Evolutionary conservation across 805 yeast species (phyloP), one percentile per base, ranked within the genome.

Genomic region (Barnettozyma sucrosica): DNA sequence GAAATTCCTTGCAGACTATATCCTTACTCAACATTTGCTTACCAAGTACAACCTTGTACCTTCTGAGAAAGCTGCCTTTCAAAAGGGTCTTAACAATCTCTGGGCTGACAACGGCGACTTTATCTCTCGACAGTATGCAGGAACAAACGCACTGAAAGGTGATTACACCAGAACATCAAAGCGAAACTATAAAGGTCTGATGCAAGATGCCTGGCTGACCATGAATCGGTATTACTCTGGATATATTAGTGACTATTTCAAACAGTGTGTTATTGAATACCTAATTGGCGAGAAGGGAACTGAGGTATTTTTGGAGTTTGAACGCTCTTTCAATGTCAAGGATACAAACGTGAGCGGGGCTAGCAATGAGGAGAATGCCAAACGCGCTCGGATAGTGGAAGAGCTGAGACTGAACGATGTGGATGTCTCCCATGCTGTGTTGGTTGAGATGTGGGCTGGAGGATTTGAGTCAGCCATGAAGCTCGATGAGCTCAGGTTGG

Each of bases 31-130:
- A 10, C 42, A 45, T 13, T 67, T 68, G 24, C 47, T 70, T 13
- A 47, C 49, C 5, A 62, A 55, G 38, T 51, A 53, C 42, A 41
- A 43, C 10, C 41, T 53, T 8, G 14, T 21, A 9, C 40, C 49
- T 8, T 34, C n/a, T 4, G 42, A 45, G 24, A 30, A 38, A 5
- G 30, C 16, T 0, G 26, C 36, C 9, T 68, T 63, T 51, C 62
- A 50, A 36, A 47, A 18, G 11, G 37, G 44, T 18, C 68, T 61
- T 46, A 68, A 70, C 30, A 51, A 60, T 38, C 41, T 73, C 10
- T 81, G 87, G 87, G 87, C 87, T 2, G 84, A 81, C 56, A 80
- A 81, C 57, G 87, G 86, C 1, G 86, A 81, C 56, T 79, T 76
- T 19, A 76, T 81, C 23, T 79, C 85, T 10, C 78, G 73, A 41